Base-by-base conservation (phyloP, 2,329 filamentous ascomycete species). In the Ophiostoma sp. region DNA sequence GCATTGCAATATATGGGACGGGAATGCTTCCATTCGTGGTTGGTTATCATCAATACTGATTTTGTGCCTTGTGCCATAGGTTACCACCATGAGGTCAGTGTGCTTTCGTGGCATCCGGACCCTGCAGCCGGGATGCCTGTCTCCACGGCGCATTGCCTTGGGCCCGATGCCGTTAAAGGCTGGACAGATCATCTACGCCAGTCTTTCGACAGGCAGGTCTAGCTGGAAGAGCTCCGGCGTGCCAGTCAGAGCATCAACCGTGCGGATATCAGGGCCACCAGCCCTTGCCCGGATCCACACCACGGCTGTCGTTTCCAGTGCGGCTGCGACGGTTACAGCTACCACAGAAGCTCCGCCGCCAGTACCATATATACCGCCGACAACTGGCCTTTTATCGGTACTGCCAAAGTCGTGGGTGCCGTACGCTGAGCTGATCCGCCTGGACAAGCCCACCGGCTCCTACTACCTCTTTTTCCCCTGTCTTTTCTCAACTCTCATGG, bases 381-480 rank as follows among this genome's bases (percentile, higher is more conserved):
- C 84, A 19, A 89, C 88, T 0, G 93, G 94, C 17, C 79, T 96
- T 5, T 83, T 97, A 39, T 91, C 93, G 2, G 81, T 85, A 70
- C 84, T 97, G 1, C 94, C 94, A 1, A 75, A 83, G 25, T 88
- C 91, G 72, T 90, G 90, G 85, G 85, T 96, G 2, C 94, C 93
- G 0, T 97, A 96, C 79, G 93, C 90, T 66, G 93, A 97, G 80
- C 88, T 97, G 17, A 88, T 92, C 78, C 91, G 94, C 68, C 85
- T 97, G 66, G 91, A 96, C 82, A 96, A 94, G 78, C 94, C 93
- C 0, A 87, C 90, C 0, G 94, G 94, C 63, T 93, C 92, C 1
- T 93, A 94, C 83, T 96, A 96, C 80, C 89, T 97, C 75, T 95
- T 91, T 84, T 92, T 95, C 78, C 94, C 93, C 36, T 95, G 93